A percentile compares a stretch with the other conserved stretches of the same genome.
These are phyloP conservation scores for Amaranthus tricolor DNA, from an alignment of 179 eudicot genomes.

Conservation along the genomic window DNA sequence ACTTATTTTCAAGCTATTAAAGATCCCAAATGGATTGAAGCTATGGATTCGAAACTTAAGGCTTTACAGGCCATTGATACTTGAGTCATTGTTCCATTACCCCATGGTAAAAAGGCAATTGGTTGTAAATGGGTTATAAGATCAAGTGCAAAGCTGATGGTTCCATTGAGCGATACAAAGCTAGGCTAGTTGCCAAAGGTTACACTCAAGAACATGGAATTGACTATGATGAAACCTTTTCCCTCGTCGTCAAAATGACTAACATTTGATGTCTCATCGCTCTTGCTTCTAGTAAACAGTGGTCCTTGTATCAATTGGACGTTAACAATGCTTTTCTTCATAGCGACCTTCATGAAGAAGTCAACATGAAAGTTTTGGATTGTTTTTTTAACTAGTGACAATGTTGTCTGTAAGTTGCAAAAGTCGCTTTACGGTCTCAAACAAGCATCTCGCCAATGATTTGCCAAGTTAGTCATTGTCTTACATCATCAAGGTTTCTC, in stretches of 20 bases:
- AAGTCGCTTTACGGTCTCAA: neutral
- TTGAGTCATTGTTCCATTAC: no score
- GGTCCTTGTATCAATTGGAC: neutral
- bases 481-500: neutral
- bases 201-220: neutral
- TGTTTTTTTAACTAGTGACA: neutral
- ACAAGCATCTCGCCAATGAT: neutral
- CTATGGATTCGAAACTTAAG: no score
- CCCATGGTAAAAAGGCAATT: no score
- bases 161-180: neutral
- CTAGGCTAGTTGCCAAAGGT: neutral
- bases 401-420: neutral
- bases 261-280: neutral
- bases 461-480: neutral
- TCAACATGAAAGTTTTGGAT: neutral
- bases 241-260: neutral
- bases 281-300: neutral
- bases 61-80: no score
- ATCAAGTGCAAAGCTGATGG: neutral
- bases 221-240: neutral
- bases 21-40: no score
- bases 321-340: no score
- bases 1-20: no score
- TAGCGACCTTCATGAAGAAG: neutral
- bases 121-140: neutral